Evolutionary conservation across 768 basidiomycete species (phyloP).

Genomic region (Suillus clintonianus): DNA sequence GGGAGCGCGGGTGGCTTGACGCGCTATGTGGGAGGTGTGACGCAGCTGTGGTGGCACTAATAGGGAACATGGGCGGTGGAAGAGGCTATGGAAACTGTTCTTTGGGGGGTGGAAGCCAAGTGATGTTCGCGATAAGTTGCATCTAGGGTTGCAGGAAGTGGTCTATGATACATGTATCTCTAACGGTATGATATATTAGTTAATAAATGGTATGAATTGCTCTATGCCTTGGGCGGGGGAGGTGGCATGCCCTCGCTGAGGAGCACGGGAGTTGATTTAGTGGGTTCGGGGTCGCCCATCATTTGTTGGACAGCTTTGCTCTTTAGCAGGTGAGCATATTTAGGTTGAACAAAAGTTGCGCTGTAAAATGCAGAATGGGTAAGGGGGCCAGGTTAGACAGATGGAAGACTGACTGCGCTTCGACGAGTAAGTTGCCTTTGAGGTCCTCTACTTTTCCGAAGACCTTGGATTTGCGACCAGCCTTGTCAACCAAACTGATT

Average conservation of each 20-base stretch:
- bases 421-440: constrained; percentile 79
- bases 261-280: constrained; percentile 21
- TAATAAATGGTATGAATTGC: background rate
- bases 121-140: background rate
- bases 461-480: constrained; percentile 80
- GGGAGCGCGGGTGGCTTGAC: background rate
- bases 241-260: constrained; percentile 29
- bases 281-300: constrained; percentile 58
- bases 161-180: background rate
- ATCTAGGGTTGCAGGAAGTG: background rate
- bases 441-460: constrained; percentile 74
- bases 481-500: constrained; percentile 61
- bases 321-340: constrained; percentile 78
- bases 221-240: constrained; percentile 27
- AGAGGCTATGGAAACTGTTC: background rate
- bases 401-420: constrained; percentile 65
- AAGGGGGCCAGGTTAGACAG: background rate
- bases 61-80: background rate
- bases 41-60: background rate
- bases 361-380: constrained; percentile 36
- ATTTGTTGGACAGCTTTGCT: constrained; percentile 57
- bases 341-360: constrained; percentile 85
- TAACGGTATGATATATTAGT: background rate
- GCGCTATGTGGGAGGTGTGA: background rate
- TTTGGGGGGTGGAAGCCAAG: background rate